Percentiles rank a stretch among this genome's conserved stretches.
Conservation (phyloP, 129 eudicot species). For the Lactuca saligna region DNA sequence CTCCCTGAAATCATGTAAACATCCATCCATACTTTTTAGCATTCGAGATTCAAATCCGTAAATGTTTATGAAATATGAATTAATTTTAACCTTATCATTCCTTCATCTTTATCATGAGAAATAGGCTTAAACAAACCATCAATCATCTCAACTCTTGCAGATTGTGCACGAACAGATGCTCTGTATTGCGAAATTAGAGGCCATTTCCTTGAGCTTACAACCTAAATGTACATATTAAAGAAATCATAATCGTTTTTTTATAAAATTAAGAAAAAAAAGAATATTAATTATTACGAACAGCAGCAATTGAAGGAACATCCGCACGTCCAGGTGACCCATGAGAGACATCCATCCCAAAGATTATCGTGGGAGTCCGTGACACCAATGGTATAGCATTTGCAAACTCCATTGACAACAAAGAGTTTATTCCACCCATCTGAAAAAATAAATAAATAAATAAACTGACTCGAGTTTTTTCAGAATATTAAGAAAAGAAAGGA, state of each 20-base stretch:
- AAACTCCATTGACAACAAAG: conserved; percentile 50
- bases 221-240: conserved; percentile 31
- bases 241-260: background rate
- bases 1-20: conserved; percentile 73
- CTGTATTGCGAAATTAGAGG: conserved; percentile 62
- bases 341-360: conserved; percentile 88
- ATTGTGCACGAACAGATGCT: conserved; percentile 74
- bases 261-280: background rate
- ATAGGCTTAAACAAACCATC: conserved; percentile 56
- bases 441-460: conserved; percentile 1
- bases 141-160: conserved; percentile 71
- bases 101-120: conserved; percentile 61
- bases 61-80: no score
- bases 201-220: conserved; percentile 82
- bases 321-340: conserved; percentile 85
- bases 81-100: conserved; percentile 85
- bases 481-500: background rate
- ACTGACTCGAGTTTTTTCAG: background rate
- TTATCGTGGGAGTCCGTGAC: conserved; percentile 59
- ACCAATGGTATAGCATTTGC: conserved; percentile 47
- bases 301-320: conserved; percentile 87
- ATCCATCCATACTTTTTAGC: no score
- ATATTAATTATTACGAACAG: background rate
- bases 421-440: conserved; percentile 84
- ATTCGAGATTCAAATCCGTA: no score